Conservation (phyloP, 108 stramenopile species). For the Cyclotella sp. region DNA sequence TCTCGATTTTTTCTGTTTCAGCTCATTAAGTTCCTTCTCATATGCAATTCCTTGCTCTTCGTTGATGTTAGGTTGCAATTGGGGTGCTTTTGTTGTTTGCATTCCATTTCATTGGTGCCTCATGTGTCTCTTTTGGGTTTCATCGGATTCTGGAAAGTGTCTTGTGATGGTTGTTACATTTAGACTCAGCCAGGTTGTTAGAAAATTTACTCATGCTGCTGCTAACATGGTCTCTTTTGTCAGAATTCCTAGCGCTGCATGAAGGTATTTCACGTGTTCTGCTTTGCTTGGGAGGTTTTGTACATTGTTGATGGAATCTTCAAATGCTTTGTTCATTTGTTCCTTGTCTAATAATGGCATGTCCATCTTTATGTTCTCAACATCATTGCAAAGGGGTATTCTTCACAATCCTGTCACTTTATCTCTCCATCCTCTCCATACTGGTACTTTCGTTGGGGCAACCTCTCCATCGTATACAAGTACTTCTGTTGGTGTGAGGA, state of each 20-base stretch:
- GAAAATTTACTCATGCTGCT: not conserved
- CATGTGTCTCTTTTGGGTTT: too few relatives aligned
- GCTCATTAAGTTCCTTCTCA: not conserved
- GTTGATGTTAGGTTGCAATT: not conserved
- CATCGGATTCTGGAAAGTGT: too few relatives aligned
- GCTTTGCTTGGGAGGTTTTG: not conserved
- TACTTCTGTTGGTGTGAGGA: constrained; percentile 5
- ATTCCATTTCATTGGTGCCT: not conserved
- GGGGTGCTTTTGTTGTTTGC: not conserved
- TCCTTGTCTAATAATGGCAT: not conserved
- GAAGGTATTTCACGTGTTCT: not conserved
- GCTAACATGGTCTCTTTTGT: not conserved
- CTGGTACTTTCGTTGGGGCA: not conserved
- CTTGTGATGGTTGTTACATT: not conserved
- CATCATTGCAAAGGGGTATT: not conserved
- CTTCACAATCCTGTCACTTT: not conserved
- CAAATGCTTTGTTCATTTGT: not conserved
- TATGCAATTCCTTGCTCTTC: not conserved
- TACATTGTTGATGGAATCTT: not conserved
- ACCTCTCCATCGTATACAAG: not conserved
- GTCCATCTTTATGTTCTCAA: not conserved
- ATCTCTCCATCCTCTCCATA: constrained; percentile 1
- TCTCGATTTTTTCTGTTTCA: not conserved
- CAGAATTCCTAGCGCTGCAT: not conserved
- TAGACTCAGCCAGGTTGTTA: not conserved